phyloP scores from a whole-genome alignment of 345 rosid genomes.

The Eutrema yunnanense region DNA sequence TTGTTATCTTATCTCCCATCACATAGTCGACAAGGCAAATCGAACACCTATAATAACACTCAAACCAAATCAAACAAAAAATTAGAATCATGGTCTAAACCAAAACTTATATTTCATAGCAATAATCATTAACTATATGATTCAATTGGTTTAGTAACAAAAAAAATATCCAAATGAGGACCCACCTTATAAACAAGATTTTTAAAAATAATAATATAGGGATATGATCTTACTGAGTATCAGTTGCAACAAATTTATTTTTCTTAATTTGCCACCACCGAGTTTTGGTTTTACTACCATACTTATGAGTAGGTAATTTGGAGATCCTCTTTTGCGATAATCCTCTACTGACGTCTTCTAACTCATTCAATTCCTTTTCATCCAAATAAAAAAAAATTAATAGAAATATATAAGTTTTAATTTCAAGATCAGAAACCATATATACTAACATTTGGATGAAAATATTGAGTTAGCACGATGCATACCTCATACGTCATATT shows the following conservation, averaged over 20 bases:
- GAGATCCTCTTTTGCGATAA: neutral
- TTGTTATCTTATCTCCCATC: constrained; percentile 6
- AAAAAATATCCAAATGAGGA: neutral
- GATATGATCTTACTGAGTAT: constrained; percentile 16
- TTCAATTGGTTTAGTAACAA: neutral
- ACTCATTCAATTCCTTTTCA: constrained; percentile 17
- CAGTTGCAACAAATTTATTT: constrained; percentile 1
- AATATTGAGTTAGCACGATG: neutral
- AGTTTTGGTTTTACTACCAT: neutral
- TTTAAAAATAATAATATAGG: neutral
- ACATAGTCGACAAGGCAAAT: constrained; percentile 9
- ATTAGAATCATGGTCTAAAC: neutral
- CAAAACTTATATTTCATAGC: neutral
- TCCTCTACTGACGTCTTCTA: constrained; percentile 11
- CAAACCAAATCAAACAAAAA: neutral
- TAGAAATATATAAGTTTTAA: neutral
- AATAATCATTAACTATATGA: neutral
- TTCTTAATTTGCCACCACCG: neutral
- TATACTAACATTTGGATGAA: neutral
- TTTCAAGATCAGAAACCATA: neutral
- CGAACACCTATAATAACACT: constrained; percentile 12
- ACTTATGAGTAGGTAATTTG: neutral
- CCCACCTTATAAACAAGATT: neutral
- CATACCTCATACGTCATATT: constrained; percentile 25
- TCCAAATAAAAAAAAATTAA: neutral